These are phyloP conservation scores for Phlebiopsis flavidoalba DNA, from an alignment of 768 basidiomycete species.

Conservation along the genomic window DNA sequence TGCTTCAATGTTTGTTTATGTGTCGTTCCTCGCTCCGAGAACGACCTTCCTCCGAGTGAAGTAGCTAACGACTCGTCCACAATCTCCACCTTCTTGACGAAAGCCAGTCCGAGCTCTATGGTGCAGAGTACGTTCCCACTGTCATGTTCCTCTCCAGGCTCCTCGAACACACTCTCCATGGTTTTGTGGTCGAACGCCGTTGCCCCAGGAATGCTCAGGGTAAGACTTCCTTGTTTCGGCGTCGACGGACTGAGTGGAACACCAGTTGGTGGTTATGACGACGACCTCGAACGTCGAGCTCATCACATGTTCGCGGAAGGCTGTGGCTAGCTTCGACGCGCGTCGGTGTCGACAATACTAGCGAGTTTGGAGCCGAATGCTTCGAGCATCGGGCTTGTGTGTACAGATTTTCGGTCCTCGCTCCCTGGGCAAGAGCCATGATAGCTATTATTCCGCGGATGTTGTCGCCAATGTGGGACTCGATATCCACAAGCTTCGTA, in stretches of 20 bases:
- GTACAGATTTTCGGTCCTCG: constrained; percentile 22
- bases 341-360: constrained; percentile 24
- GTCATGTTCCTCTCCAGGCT: constrained; percentile 12
- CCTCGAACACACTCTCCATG: constrained; percentile 25
- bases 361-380: constrained; percentile 25
- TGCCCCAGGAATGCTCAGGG: constrained; percentile 6
- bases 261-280: constrained; percentile 12
- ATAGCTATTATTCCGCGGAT: constrained; percentile 29
- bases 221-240: not conserved
- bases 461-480: constrained; percentile 18
- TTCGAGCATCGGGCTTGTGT: constrained; percentile 24
- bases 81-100: constrained; percentile 10
- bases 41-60: not conserved
- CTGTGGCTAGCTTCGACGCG: constrained; percentile 22
- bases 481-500: not conserved
- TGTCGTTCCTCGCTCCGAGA: not conserved
- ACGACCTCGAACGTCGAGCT: constrained; percentile 28
- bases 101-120: constrained; percentile 25
- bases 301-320: constrained; percentile 28
- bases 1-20: not conserved
- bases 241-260: not conserved
- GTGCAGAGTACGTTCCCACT: constrained; percentile 22
- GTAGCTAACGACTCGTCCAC: constrained; percentile 1
- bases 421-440: constrained; percentile 27
- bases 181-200: constrained; percentile 19